Evolutionary conservation across 495 filamentous ascomycete species (phyloP).

Genomic region (Daldinia caldariorum): DNA sequence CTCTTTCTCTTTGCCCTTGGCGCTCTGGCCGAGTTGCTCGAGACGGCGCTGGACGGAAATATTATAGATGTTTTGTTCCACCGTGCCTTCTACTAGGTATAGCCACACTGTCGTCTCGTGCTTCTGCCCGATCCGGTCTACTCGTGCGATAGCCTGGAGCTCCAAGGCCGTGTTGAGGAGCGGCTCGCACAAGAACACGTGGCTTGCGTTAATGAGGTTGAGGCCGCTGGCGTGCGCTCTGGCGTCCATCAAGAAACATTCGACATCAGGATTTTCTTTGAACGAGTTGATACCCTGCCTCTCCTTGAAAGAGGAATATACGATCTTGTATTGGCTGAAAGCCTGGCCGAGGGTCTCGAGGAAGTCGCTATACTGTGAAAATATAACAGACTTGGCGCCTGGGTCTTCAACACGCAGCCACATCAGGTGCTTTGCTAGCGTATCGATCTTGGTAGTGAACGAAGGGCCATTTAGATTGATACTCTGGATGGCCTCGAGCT

Average conservation of each 20-base stretch:
- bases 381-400: slow-evolving; percentile 88
- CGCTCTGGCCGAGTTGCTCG: slow-evolving; percentile 70
- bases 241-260: slow-evolving; percentile 90
- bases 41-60: slow-evolving; percentile 81
- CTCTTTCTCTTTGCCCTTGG: slow-evolving; percentile 50
- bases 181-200: slow-evolving; percentile 95
- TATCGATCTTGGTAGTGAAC: slow-evolving; percentile 91
- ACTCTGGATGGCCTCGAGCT: slow-evolving; percentile 81
- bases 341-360: slow-evolving; percentile 76
- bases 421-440: slow-evolving; percentile 78
- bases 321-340: slow-evolving; percentile 73
- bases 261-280: slow-evolving; percentile 74
- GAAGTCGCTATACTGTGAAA: slow-evolving; percentile 87
- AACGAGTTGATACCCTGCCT: slow-evolving; percentile 75
- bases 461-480: slow-evolving; percentile 76
- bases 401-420: slow-evolving; percentile 88
- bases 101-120: slow-evolving; percentile 93
- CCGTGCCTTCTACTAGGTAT: slow-evolving; percentile 86
- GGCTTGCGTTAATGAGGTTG: slow-evolving; percentile 89
- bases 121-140: slow-evolving; percentile 92
- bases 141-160: slow-evolving; percentile 90
- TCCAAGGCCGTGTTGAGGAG: slow-evolving; percentile 92
- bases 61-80: slow-evolving; percentile 89
- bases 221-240: slow-evolving; percentile 87
- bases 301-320: slow-evolving; percentile 70